Conservation (phyloP, 1,284 basidiomycete species). For the Pyrrhoderma noxium region DNA sequence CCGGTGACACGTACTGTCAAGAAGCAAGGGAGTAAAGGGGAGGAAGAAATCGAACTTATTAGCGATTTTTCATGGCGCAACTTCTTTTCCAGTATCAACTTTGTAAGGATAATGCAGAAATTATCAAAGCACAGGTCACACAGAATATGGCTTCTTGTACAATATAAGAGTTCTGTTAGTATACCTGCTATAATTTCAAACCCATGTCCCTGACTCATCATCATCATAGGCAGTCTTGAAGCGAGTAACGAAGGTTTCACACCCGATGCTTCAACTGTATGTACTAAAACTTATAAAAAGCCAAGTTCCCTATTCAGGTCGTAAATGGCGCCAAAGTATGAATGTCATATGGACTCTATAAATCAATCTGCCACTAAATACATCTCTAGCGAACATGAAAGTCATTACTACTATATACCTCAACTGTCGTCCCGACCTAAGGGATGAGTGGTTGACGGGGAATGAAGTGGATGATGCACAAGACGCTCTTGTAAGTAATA, state of each 20-base stretch:
- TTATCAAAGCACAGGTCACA: conserved; percentile 92
- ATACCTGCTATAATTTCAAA: not conserved
- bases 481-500: conserved; percentile 45
- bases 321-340: conserved; percentile 96
- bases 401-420: conserved; percentile 98
- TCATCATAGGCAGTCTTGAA: conserved; percentile 80
- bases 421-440: conserved; percentile 91
- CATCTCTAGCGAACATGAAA: conserved; percentile 88
- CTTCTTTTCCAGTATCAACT: conserved; percentile 97
- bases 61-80: conserved; percentile 97
- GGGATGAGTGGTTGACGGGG: conserved; percentile 97
- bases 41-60: conserved; percentile 86
- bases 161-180: conserved; percentile 95
- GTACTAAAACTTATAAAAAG: conserved; percentile 98
- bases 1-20: conserved; percentile 49
- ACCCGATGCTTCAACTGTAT: conserved; percentile 91
- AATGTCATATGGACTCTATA: not conserved
- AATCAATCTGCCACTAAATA: conserved; percentile 10
- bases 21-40: conserved; percentile 58
- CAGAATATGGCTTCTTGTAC: conserved; percentile 91
- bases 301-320: conserved; percentile 96
- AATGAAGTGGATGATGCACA: conserved; percentile 88
- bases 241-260: conserved; percentile 87
- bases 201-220: conserved; percentile 16
- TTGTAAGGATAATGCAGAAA: conserved; percentile 97